Percentiles rank a stretch among this genome's conserved stretches.
These are phyloP conservation scores for Eucalyptus globulus DNA, from an alignment of 345 rosid species.

Conservation along the genomic window DNA sequence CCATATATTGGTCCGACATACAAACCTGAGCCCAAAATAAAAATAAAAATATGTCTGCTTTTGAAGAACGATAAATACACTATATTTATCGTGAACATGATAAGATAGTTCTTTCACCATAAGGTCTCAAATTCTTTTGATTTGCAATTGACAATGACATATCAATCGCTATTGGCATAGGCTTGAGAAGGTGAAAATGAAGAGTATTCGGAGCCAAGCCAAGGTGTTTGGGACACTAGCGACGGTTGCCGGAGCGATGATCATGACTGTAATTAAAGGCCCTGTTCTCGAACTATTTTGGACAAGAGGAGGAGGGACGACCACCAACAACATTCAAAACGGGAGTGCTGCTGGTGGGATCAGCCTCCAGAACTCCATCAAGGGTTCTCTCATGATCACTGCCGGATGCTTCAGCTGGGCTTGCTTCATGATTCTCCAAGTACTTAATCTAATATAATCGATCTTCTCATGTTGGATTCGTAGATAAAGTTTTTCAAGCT, in stretches of 20 bases:
- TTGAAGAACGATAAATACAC: background rate
- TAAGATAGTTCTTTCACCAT: background rate
- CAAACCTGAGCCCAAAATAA: background rate
- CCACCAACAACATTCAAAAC: background rate
- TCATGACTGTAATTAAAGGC: constrained; percentile 73
- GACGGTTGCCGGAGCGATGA: constrained; percentile 91
- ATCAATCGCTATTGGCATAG: background rate
- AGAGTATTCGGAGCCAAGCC: constrained; percentile 40
- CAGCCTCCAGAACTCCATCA: constrained; percentile 37
- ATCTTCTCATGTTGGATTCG: background rate
- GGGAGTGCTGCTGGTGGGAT: constrained; percentile 15
- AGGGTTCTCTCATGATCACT: constrained; percentile 62
- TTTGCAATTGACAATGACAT: background rate
- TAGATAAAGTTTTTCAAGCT: background rate
- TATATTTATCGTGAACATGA: background rate
- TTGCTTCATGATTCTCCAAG: constrained; percentile 53
- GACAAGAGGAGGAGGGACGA: constrained; percentile 18
- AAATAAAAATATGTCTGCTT: background rate
- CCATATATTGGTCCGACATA: background rate
- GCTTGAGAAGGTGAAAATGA: constrained; percentile 64
- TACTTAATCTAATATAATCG: background rate
- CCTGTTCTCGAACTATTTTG: constrained; percentile 40
- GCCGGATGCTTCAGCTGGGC: constrained; percentile 73
- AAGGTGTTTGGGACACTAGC: constrained; percentile 62
- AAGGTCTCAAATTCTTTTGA: background rate